These are phyloP conservation scores for Grammothele lineata DNA, from an alignment of 768 basidiomycete species.

Conservation along the genomic window DNA sequence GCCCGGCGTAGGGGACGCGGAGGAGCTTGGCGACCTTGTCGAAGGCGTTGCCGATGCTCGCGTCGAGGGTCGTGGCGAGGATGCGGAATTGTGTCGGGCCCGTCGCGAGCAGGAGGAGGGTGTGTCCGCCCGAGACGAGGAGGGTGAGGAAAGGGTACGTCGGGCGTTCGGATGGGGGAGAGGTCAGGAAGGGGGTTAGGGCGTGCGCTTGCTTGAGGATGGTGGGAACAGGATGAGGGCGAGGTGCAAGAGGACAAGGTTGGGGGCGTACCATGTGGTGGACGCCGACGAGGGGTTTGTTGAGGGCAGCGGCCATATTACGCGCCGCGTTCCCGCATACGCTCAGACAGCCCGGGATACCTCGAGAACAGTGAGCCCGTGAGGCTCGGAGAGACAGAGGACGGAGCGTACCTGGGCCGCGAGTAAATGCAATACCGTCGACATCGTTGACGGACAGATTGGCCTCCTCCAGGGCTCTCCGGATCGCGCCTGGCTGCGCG, in stretches of 20 bases:
- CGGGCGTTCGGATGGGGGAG: conserved; percentile 37
- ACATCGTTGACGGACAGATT: conserved; percentile 54
- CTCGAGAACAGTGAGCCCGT: conserved; percentile 27
- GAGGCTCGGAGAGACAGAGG: neutral
- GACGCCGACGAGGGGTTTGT: conserved; percentile 82
- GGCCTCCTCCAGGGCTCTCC: conserved; percentile 63
- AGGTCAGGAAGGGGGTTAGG: conserved; percentile 73
- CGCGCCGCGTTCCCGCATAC: conserved; percentile 84
- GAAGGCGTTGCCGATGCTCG: conserved; percentile 73
- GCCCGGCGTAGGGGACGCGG: conserved; percentile 53
- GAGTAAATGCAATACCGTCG: conserved; percentile 87
- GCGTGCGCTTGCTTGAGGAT: conserved; percentile 84
- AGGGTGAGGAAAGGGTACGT: conserved; percentile 85
- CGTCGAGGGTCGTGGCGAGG: conserved; percentile 71
- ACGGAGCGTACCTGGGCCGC: conserved; percentile 63
- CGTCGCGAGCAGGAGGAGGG: conserved; percentile 73
- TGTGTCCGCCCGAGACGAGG: conserved; percentile 93
- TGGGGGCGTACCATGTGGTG: conserved; percentile 81
- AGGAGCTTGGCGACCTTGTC: conserved; percentile 81
- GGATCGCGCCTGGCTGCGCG: conserved; percentile 67
- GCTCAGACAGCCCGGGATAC: conserved; percentile 77
- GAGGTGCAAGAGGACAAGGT: neutral
- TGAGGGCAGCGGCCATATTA: conserved; percentile 69
- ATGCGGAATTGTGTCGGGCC: conserved; percentile 57
- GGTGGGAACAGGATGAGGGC: neutral